A percentile compares a stretch with the other conserved stretches of the same genome.
Evolutionary conservation across 208 protist genomes (phyloP).

Genomic region (Trichomonas gallinae): DNA sequence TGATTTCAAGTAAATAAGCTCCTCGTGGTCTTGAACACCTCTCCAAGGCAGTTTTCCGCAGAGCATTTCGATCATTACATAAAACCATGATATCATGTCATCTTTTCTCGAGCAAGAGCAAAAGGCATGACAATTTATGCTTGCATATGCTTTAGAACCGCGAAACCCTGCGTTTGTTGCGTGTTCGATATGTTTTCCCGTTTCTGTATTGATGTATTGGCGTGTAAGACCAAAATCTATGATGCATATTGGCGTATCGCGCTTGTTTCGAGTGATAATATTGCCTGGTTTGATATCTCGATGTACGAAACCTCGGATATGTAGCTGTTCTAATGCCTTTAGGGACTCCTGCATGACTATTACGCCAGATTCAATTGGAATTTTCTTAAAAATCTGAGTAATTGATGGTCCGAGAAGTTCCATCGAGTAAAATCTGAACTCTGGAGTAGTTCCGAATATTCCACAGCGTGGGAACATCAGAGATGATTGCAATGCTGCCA

Average conservation of each 20-base stretch:
- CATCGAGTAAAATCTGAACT: background rate
- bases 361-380: background rate
- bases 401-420: background rate
- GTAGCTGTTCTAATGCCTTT: background rate
- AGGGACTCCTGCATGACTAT: background rate
- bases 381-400: background rate
- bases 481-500: background rate
- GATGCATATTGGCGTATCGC: background rate
- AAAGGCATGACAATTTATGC: background rate
- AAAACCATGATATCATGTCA: background rate
- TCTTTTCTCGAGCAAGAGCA: background rate
- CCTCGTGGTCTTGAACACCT: background rate
- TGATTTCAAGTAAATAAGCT: background rate
- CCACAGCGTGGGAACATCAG: background rate
- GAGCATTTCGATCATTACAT: background rate
- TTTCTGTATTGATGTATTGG: background rate
- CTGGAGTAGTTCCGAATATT: background rate
- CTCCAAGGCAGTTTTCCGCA: background rate
- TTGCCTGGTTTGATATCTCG: conserved; percentile 9
- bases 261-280: background rate
- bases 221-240: background rate
- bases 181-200: background rate
- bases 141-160: background rate
- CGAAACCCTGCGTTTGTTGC: background rate
- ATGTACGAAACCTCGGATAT: background rate